Evolutionary conservation across 75 land plant genomes (phyloP).

Genomic region (Sequoia sempervirens): DNA sequence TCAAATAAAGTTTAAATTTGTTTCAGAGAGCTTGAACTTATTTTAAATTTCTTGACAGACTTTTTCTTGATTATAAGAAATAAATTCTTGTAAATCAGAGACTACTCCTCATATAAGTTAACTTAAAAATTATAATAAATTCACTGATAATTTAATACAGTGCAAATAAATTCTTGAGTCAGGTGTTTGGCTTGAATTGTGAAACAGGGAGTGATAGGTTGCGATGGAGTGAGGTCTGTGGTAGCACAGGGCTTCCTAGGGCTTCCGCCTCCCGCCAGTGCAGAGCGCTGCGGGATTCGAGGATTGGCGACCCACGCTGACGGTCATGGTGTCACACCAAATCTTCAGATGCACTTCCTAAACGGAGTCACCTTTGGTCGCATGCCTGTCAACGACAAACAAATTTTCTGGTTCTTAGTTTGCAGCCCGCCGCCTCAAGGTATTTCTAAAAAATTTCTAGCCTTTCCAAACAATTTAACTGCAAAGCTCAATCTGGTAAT

Average conservation of each 20-base stretch:
- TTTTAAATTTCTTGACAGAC: no score
- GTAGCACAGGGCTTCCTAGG: constrained; percentile 43
- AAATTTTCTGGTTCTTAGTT: constrained; percentile 36
- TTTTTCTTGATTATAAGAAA: no score
- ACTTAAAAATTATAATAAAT: no score
- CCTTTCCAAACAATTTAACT: no score
- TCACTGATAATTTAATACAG: no score
- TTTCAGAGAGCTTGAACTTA: no score
- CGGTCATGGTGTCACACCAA: constrained; percentile 22
- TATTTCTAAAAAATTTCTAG: not conserved
- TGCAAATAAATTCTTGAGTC: no score
- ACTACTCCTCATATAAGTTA: no score
- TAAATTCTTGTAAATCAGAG: no score
- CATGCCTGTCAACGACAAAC: constrained; percentile 22
- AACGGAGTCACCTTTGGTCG: constrained; percentile 27
- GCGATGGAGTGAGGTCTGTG: constrained; percentile 57
- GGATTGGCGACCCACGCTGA: constrained; percentile 31
- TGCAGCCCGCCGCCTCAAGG: constrained; percentile 11
- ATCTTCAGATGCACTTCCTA: constrained; percentile 21
- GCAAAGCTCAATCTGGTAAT: not conserved
- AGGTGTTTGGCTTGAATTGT: not conserved
- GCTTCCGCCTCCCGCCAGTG: constrained; percentile 12
- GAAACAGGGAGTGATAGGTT: constrained; percentile 43
- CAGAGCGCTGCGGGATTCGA: constrained; percentile 29
- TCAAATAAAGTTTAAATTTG: no score